phyloP scores from a whole-genome alignment of 1,139 yeast genomes.

The Eremothecium cymbalariae region DNA sequence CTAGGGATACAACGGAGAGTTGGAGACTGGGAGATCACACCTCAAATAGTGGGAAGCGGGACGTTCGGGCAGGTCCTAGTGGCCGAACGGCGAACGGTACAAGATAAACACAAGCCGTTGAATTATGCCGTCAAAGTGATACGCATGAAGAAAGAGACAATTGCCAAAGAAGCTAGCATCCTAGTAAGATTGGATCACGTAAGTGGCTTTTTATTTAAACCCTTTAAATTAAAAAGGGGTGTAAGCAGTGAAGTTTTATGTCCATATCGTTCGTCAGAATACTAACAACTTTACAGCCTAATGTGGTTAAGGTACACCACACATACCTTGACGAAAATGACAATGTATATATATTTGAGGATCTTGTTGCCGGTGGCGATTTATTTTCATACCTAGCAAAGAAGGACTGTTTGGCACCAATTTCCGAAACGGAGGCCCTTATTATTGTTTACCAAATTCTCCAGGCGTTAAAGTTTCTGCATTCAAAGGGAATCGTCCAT shows the following conservation, averaged over 20 bases:
- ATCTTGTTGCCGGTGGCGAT: constrained; percentile 55
- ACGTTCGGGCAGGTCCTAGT: constrained; percentile 49
- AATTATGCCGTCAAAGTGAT: constrained; percentile 49
- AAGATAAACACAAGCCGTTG: constrained; percentile 15
- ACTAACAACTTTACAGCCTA: constrained; percentile 33
- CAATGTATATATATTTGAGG: constrained; percentile 43
- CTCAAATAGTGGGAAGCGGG: constrained; percentile 47
- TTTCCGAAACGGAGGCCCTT: constrained; percentile 48
- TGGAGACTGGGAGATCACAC: constrained; percentile 38
- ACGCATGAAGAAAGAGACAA: constrained; percentile 29
- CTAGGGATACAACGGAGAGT: constrained; percentile 24
- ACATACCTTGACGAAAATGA: constrained; percentile 35
- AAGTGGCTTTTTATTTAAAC: too few relatives aligned
- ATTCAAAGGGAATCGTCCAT: constrained; percentile 43
- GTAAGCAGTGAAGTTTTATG: too few relatives aligned
- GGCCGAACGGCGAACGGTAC: constrained; percentile 19
- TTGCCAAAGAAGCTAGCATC: constrained; percentile 39
- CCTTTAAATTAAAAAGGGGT: too few relatives aligned
- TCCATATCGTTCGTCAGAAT: too few relatives aligned
- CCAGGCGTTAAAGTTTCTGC: constrained; percentile 47
- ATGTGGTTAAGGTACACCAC: constrained; percentile 39
- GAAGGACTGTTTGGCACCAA: constrained; percentile 35
- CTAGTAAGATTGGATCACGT: constrained; percentile 36
- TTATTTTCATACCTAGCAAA: constrained; percentile 50
- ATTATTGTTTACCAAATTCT: constrained; percentile 50